A percentile compares a stretch with the other conserved stretches of the same genome.
Evolutionary conservation across 2,329 filamentous ascomycete genomes (phyloP).

Genomic region (Penicillium brasilianum): DNA sequence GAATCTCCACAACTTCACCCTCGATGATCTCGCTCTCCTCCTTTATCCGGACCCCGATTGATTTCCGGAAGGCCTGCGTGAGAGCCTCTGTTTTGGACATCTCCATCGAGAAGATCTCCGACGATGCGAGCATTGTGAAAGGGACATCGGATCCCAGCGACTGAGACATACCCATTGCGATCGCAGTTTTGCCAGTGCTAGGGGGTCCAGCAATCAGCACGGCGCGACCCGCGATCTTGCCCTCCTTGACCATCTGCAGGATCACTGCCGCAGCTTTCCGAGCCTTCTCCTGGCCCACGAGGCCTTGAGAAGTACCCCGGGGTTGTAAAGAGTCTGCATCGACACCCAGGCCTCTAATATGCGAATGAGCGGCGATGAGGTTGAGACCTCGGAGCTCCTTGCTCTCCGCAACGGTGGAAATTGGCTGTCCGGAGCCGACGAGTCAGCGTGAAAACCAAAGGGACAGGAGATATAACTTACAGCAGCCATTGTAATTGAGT

Average conservation of each 20-base stretch:
- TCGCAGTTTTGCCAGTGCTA: constrained; percentile 96
- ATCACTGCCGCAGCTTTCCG: constrained; percentile 96
- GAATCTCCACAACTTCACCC: constrained; percentile 97
- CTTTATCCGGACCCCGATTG: constrained; percentile 96
- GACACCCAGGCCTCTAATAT: constrained; percentile 94
- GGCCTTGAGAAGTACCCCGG: constrained; percentile 80
- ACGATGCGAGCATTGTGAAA: constrained; percentile 93
- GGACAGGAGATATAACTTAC: constrained; percentile 31
- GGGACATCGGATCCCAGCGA: constrained; percentile 92
- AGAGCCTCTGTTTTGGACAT: constrained; percentile 99
- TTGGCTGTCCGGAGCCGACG: constrained; percentile 53
- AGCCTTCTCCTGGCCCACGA: constrained; percentile 95
- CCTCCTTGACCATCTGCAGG: constrained; percentile 97
- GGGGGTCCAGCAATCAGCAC: constrained; percentile 94
- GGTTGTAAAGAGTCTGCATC: constrained; percentile 90
- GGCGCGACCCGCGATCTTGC: constrained; percentile 95
- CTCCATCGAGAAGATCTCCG: constrained; percentile 97
- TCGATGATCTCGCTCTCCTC: constrained; percentile 99
- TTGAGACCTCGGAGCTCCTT: constrained; percentile 96
- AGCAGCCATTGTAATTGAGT: constrained; percentile 41
- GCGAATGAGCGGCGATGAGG: constrained; percentile 96
- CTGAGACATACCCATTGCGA: constrained; percentile 98
- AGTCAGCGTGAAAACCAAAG: constrained; percentile 3
- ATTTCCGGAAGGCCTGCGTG: constrained; percentile 98
- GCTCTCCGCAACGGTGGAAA: constrained; percentile 87